Conservation (phyloP, 2,329 filamentous ascomycete species). For the Epicoccum nigrum region DNA sequence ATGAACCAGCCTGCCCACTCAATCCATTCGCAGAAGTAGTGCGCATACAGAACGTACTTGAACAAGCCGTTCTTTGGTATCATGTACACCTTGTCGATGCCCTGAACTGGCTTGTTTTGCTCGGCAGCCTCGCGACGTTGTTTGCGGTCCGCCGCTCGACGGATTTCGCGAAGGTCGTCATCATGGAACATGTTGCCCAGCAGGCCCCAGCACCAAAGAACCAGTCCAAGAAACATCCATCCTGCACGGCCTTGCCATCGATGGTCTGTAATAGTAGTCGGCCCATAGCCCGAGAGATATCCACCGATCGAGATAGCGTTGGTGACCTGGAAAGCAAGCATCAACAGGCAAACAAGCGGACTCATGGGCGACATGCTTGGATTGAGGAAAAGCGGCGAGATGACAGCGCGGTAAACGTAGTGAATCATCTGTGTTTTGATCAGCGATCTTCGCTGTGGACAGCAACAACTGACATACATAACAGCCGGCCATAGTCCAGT, state of each 20-base stretch:
- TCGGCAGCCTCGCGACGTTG: constrained; percentile 59
- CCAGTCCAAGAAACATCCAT: constrained; percentile 67
- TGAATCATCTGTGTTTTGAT: constrained; percentile 67
- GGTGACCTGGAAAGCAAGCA: constrained; percentile 74
- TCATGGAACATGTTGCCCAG: constrained; percentile 87
- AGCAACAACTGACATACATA: constrained; percentile 56
- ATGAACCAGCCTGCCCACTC: constrained; percentile 94
- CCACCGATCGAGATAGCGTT: constrained; percentile 80
- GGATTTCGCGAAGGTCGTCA: constrained; percentile 85
- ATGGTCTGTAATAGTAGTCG: constrained; percentile 60
- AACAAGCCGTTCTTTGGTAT: constrained; percentile 86
- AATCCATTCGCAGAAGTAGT: constrained; percentile 96
- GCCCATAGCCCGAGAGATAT: constrained; percentile 84
- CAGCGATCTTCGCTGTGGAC: background rate
- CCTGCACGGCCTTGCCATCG: constrained; percentile 53
- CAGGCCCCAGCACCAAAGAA: constrained; percentile 78
- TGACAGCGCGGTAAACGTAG: constrained; percentile 86
- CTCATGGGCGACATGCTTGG: constrained; percentile 95
- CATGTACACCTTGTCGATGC: constrained; percentile 82
- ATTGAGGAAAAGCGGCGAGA: constrained; percentile 78
- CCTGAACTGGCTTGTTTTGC: constrained; percentile 53
- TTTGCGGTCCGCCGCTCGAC: constrained; percentile 69
- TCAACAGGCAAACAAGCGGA: constrained; percentile 67
- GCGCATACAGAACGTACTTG: constrained; percentile 81
- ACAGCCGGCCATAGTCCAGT: constrained; percentile 74